Base-by-base conservation (phyloP, 129 eudicot genomes). In the Chrysanthemum lavandulifolium region DNA sequence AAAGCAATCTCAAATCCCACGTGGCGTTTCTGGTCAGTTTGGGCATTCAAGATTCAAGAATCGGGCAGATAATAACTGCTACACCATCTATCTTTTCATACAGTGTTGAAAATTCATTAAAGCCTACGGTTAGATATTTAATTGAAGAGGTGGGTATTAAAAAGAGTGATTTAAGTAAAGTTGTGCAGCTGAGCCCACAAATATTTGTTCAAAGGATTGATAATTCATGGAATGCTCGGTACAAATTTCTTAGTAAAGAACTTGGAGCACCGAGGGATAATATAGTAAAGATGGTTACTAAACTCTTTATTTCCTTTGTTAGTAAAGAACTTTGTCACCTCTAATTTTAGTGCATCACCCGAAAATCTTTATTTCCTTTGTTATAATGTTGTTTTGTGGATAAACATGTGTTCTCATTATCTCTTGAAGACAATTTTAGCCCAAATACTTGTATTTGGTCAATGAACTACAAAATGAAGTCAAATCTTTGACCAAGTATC, bases 111-210 rank as follows among this genome's bases (percentile, higher is more conserved):
- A 88, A 90, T 71, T 94, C 99, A 13, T 75, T 94, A 52, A 94
- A 86, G 73, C 99, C 97, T 61, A 94, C 97, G 2, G 93, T 88
- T 67, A 84, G 86, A 59, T 94, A 90, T 82, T 82, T 94, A 77
- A 86, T 87, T 36, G 97, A 94, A 80, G 99, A 94, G 74, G 95
- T 94, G 63, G 99, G 97, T 63, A 88, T 94, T 59, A 79, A 84
- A 79, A 77, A 83, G 78, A 83, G 72, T 50, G 97, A 94, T 57
- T 73, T 94, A 66, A 81, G 89, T 68, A 94, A 94, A 81, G 99
- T 94, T 82, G 94, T 94, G 77, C 96, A 86, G 84, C 68, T 94
- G 65, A 94, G 98, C 68, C 99, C 97, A 29, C 99, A 90, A 79
- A 90, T 94, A 19, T 84, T 94, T 78, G 97, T 86, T 78, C 93